phyloP scores from a whole-genome alignment of 192 early-diverging fungal species.

The Podochytrium sp. region DNA sequence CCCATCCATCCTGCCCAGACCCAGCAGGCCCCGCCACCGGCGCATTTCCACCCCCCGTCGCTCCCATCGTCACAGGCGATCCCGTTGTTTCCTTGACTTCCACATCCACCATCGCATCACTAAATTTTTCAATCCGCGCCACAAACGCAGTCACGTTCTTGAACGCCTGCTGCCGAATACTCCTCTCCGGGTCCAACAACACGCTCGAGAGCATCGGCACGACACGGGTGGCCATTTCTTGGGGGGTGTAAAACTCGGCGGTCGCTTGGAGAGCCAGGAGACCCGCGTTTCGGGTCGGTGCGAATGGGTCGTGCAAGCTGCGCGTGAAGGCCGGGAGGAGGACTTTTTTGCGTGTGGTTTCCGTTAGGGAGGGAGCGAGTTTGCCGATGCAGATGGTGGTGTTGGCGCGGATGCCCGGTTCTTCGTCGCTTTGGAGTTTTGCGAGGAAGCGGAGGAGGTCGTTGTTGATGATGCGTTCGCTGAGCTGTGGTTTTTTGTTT shows the following conservation, averaged over 20 bases:
- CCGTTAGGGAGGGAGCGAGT: conserved; percentile 77
- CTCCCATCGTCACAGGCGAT: conserved; percentile 33
- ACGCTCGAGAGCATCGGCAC: conserved; percentile 73
- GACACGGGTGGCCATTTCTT: conserved; percentile 73
- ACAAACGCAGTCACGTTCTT: conserved; percentile 73
- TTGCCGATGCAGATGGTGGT: conserved; percentile 96
- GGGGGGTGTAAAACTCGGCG: conserved; percentile 66
- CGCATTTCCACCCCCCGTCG: conserved; percentile 29
- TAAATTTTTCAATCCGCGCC: conserved; percentile 66
- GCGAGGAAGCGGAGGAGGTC: conserved; percentile 85
- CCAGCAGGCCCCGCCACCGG: conserved; percentile 8
- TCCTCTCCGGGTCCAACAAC: conserved; percentile 82
- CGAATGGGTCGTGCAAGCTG: conserved; percentile 84
- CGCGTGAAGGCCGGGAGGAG: conserved; percentile 83
- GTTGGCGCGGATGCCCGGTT: conserved; percentile 96
- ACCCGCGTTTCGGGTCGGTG: conserved; percentile 83
- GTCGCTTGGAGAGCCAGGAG: conserved; percentile 76
- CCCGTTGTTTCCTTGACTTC: no score
- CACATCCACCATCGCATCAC: conserved; percentile 62
- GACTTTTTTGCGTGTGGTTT: conserved; percentile 75
- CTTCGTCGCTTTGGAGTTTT: conserved; percentile 86
- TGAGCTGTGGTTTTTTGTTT: conserved; percentile 58
- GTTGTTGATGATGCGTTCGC: conserved; percentile 76
- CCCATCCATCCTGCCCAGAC: conserved; percentile 66
- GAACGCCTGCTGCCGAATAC: conserved; percentile 34